Evolutionary conservation across 2,329 filamentous ascomycete species (phyloP).

Genomic region (Nemania sp.): DNA sequence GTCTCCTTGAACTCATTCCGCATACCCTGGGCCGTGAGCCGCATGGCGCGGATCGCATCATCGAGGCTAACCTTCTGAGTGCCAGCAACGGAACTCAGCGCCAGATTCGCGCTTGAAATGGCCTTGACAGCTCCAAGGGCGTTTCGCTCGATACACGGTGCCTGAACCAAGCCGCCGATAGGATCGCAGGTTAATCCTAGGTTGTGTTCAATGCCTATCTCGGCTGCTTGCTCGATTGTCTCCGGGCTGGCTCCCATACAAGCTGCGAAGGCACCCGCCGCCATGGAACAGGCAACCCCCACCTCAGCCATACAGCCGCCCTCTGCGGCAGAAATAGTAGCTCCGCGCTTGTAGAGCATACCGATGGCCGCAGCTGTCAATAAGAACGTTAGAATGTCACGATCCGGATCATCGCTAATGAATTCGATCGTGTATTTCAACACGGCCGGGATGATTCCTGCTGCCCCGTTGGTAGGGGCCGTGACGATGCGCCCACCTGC

Average conservation of each 20-base stretch:
- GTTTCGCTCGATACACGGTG: constrained; percentile 64
- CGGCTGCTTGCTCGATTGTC: constrained; percentile 63
- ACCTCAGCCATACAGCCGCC: constrained; percentile 67
- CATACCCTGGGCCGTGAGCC: constrained; percentile 64
- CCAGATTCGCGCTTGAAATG: constrained; percentile 63
- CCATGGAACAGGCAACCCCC: constrained; percentile 65
- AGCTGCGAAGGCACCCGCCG: constrained; percentile 62
- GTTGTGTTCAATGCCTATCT: constrained; percentile 66
- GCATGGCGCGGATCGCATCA: constrained; percentile 64
- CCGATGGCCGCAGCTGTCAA: constrained; percentile 63
- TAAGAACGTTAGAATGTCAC: constrained; percentile 62
- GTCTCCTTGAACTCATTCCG: constrained; percentile 67
- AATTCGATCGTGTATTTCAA: constrained; percentile 64
- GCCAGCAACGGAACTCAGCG: constrained; percentile 58
- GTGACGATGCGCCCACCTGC: constrained; percentile 64
- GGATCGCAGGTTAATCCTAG: constrained; percentile 64
- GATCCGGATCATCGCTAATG: constrained; percentile 62
- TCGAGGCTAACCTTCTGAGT: constrained; percentile 63
- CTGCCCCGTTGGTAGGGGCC: constrained; percentile 64
- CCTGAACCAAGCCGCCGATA: constrained; percentile 63
- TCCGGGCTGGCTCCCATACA: constrained; percentile 65
- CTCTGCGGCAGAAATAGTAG: constrained; percentile 64
- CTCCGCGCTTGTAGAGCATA: constrained; percentile 66
- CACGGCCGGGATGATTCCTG: constrained; percentile 64
- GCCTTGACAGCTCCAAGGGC: constrained; percentile 64